Percentiles rank a stretch among this genome's conserved stretches.
Conservation (phyloP, 345 rosid species). For the Litchi chinensis region DNA sequence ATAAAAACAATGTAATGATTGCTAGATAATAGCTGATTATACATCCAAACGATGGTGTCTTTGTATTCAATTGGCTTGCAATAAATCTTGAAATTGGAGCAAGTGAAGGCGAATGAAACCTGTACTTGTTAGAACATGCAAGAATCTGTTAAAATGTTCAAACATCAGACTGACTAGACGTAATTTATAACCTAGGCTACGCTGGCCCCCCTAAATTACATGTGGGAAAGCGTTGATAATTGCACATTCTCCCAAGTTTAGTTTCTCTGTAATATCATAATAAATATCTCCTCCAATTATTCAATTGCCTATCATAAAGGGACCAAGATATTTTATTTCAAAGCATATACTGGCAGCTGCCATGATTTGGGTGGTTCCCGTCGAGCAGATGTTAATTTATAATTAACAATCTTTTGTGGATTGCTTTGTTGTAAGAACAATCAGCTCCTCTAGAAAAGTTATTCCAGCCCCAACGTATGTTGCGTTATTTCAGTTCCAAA, state of each 20-base stretch:
- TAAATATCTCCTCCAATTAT: neutral
- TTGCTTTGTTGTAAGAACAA: neutral
- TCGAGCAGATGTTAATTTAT: neutral
- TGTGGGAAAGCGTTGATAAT: neutral
- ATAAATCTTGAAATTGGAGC: too few relatives aligned
- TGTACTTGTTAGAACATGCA: too few relatives aligned
- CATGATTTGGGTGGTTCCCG: neutral
- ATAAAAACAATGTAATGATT: too few relatives aligned
- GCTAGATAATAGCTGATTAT: too few relatives aligned
- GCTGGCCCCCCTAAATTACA: too few relatives aligned
- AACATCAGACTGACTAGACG: too few relatives aligned
- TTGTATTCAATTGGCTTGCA: too few relatives aligned
- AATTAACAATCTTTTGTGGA: neutral
- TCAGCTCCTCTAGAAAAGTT: neutral
- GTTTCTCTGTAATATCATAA: neutral
- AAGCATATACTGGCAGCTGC: neutral
- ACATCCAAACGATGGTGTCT: neutral
- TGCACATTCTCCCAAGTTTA: neutral
- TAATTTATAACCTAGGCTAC: too few relatives aligned
- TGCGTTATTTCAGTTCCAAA: too few relatives aligned
- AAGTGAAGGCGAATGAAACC: too few relatives aligned
- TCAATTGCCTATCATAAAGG: neutral
- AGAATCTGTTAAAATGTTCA: too few relatives aligned
- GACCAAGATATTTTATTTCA: neutral
- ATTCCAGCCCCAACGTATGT: too few relatives aligned